Evolutionary conservation across 2,329 filamentous ascomycete species (phyloP).

Genomic region (Blastomyces gilchristii): DNA sequence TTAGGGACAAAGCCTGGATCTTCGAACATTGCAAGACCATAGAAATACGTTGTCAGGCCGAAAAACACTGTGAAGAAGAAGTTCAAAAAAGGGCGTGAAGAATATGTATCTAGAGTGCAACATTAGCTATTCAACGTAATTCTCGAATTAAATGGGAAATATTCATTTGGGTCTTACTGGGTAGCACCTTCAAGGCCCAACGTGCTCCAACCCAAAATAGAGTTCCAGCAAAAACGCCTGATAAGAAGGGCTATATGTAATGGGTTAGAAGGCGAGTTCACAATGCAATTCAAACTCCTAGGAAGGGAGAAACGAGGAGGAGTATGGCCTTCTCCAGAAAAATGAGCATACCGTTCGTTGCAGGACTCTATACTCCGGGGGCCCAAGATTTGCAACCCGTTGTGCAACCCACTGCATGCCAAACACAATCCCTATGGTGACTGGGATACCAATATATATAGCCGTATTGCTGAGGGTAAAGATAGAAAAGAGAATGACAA

Average conservation of each 20-base stretch:
- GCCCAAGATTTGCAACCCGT: slow-evolving; percentile 70
- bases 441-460: slow-evolving; percentile 64
- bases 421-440: slow-evolving; percentile 54
- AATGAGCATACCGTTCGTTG: slow-evolving; percentile 64
- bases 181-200: slow-evolving; percentile 65
- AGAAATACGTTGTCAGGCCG: slow-evolving; percentile 70
- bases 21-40: slow-evolving; percentile 69
- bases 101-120: slow-evolving; percentile 45
- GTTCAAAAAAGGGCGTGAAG: slow-evolving; percentile 62
- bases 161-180: slow-evolving; percentile 42
- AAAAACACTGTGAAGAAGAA: slow-evolving; percentile 59
- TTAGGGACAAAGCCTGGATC: slow-evolving; percentile 94
- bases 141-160: neutral
- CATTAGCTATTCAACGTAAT: slow-evolving; percentile 4
- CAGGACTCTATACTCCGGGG: slow-evolving; percentile 76
- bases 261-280: slow-evolving; percentile 15
- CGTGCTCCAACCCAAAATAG: slow-evolving; percentile 69
- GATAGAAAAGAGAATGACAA: slow-evolving; percentile 61
- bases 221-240: slow-evolving; percentile 83
- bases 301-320: neutral
- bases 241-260: slow-evolving; percentile 63
- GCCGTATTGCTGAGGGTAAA: slow-evolving; percentile 63
- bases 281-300: slow-evolving; percentile 9
- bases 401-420: slow-evolving; percentile 66
- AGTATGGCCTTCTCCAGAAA: neutral